A percentile compares a stretch with the other conserved stretches of the same genome.
phyloP scores from a whole-genome alignment of 2,329 filamentous ascomycete species.

The Atkinsonella texensis region DNA sequence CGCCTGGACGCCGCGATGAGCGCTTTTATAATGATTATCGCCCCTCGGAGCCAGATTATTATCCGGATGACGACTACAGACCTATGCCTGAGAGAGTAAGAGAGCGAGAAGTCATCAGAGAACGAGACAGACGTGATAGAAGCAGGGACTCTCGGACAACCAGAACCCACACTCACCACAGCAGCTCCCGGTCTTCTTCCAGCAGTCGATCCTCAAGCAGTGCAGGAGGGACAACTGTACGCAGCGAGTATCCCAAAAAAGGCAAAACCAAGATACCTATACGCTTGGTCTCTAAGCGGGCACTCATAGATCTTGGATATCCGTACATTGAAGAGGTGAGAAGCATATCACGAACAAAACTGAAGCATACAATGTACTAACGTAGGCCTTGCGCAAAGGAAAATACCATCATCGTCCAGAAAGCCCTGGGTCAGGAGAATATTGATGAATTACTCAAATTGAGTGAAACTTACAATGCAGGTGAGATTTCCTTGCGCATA shows the following conservation, averaged over 20 bases:
- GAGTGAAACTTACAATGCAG: conserved; percentile 63
- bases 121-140: conserved; percentile 29
- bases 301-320: conserved; percentile 74
- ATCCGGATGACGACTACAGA: conserved; percentile 61
- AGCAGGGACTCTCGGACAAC: conserved; percentile 30
- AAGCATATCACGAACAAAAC: conserved; percentile 6
- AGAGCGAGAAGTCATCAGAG: conserved; percentile 48
- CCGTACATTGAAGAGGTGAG: conserved; percentile 76
- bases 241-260: conserved; percentile 61
- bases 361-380: not conserved
- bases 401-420: conserved; percentile 67
- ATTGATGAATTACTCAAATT: conserved; percentile 81
- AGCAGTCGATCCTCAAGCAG: conserved; percentile 34
- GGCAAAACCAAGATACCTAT: conserved; percentile 84
- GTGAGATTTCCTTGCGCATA: conserved; percentile 19
- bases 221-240: conserved; percentile 37
- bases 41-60: conserved; percentile 54
- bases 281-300: conserved; percentile 66
- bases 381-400: conserved; percentile 37
- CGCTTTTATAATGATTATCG: conserved; percentile 53
- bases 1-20: conserved; percentile 44
- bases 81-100: conserved; percentile 45
- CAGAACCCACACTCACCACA: conserved; percentile 25
- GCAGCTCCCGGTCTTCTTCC: conserved; percentile 33
- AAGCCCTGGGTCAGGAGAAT: conserved; percentile 77